Evolutionary conservation across 257 asterid species (phyloP), one percentile per base, ranked within the genome.

Genomic region (Gentiana dahurica): DNA sequence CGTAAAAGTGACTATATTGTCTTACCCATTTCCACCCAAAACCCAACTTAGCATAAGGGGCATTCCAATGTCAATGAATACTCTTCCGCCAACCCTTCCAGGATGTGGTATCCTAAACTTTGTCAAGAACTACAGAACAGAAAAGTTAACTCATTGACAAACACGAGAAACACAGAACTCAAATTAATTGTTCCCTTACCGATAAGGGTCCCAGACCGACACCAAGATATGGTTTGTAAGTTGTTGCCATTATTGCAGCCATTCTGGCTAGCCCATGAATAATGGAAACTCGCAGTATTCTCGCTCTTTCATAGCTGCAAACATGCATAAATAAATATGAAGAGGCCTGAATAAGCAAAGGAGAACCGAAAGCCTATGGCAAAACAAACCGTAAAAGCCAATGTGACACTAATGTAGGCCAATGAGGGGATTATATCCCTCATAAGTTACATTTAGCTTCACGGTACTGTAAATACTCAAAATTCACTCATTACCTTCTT

Each of bases 211-310:
- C 99, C 8, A 92, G 90, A 58, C 99, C 99, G 6, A 80, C 95
- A 2, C 97, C 97, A 37, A 92, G 76, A 67, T 92, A 92, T 7
- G 95, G 91, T 69, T 81, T 92, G 75, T 92, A 92, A 36, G 97
- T 83, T 57, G 91, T 63, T 48, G 97, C 99, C 99, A 92, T 92
- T 10, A 88, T 80, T 48, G 99, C 97, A 67, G 97, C 95, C 94
- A 92, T 83, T 76, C 99, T 83, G 13, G 99, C 97, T 36, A 92
- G 84, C 60, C 97, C 95, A 59, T 92, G 99, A 67, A 92, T 92
- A 46, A 88, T 48, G 37, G 95, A 88, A 65, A 88, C 99, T 46
- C 97, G 77, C 53, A 92, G 54, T 65, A 66, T 85, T 73, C 99
- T 83, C 57, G 93, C 81, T 50, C 75, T 74, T 76, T 87, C 99